Percentiles rank a stretch among this genome's conserved stretches.
These are phyloP conservation scores for Zasmidium citrigriseum DNA, from an alignment of 2,329 filamentous ascomycete species.

Conservation along the genomic window DNA sequence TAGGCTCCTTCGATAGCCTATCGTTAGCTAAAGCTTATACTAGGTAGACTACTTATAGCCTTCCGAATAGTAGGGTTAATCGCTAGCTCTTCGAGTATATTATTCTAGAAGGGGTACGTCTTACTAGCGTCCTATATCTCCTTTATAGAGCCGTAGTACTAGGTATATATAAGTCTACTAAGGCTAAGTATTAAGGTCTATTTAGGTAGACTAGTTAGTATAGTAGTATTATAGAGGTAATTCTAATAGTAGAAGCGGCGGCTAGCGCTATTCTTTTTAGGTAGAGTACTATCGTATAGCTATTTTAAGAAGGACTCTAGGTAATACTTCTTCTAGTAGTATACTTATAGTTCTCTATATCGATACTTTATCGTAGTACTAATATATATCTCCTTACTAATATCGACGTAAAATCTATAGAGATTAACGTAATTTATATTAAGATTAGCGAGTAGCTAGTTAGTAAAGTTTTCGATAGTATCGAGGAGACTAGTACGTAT, in stretches of 20 bases:
- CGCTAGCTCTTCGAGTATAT: not conserved
- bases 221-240: not conserved
- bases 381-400: not conserved
- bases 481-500: not conserved
- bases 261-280: not conserved
- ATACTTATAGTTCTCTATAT: not conserved
- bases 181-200: not conserved
- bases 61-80: not conserved
- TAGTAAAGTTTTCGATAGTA: too few species aligned
- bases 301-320: not conserved
- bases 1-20: not conserved
- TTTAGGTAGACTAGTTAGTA: not conserved
- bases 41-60: not conserved
- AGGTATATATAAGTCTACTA: not conserved
- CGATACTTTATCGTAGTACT: not conserved
- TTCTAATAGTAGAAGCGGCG: not conserved
- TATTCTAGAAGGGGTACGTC: not conserved
- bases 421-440: not conserved
- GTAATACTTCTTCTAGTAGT: not conserved
- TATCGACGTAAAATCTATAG: not conserved
- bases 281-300: not conserved
- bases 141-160: not conserved
- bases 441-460: too few species aligned
- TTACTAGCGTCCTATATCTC: too few species aligned
- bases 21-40: not conserved